Conservation (phyloP, 495 filamentous ascomycete species). For the Aspergillus asperescens region DNA sequence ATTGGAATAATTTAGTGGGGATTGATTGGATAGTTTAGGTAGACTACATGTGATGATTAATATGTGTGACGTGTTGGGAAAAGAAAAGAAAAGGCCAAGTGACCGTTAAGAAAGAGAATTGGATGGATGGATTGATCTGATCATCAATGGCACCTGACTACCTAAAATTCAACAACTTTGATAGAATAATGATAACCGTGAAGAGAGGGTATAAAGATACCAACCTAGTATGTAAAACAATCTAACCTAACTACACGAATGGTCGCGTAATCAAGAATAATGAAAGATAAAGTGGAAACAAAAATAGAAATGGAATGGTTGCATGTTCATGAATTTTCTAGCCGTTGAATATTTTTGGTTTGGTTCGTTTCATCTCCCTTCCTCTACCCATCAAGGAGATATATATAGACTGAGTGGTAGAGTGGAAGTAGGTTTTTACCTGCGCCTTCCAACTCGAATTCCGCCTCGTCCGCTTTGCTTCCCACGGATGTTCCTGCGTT, state of each 20-base stretch:
- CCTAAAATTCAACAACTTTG: not conserved
- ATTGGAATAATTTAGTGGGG: too few species aligned
- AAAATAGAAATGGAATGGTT: not conserved
- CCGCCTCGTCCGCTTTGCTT: slow-evolving; percentile 16
- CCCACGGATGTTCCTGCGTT: slow-evolving; percentile 23
- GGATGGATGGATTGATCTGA: too few species aligned
- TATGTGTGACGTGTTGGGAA: too few species aligned
- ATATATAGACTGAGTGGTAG: too few species aligned
- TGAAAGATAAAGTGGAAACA: not conserved
- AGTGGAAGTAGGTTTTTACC: not conserved
- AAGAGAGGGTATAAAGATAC: slow-evolving; percentile 12
- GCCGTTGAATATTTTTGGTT: not conserved
- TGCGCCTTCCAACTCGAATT: slow-evolving; percentile 24
- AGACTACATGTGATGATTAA: too few species aligned
- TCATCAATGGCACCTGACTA: too few species aligned
- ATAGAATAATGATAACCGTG: not conserved
- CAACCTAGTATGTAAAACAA: not conserved
- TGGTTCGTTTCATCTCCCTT: not conserved
- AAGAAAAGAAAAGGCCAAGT: too few species aligned
- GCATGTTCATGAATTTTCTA: slow-evolving; percentile 7
- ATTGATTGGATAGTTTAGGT: too few species aligned
- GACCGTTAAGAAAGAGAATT: too few species aligned
- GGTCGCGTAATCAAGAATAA: not conserved
- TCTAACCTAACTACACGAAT: not conserved
- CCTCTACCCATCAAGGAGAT: too few species aligned